A percentile compares a stretch with the other conserved stretches of the same genome.
These are phyloP conservation scores for Pyrrhoderma lamaoense DNA, from an alignment of 1,284 basidiomycete species.

Conservation along the genomic window DNA sequence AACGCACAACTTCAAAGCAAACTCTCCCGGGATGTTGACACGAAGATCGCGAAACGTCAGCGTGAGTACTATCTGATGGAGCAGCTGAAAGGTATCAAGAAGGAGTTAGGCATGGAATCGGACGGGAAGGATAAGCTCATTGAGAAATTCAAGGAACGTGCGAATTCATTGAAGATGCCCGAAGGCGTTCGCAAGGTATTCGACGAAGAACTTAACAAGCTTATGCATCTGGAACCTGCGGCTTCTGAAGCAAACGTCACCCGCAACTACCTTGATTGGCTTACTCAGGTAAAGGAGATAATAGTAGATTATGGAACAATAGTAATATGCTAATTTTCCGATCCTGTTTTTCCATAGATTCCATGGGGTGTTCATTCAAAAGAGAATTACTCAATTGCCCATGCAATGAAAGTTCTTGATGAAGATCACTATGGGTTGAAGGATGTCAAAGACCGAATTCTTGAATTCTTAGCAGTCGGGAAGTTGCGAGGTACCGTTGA, in stretches of 20 bases:
- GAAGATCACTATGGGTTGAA: conserved; percentile 96
- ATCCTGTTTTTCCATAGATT: conserved; percentile 39
- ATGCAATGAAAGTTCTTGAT: conserved; percentile 83
- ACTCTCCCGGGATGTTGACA: conserved; percentile 91
- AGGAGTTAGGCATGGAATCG: conserved; percentile 94
- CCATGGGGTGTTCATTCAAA: conserved; percentile 95
- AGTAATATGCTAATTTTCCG: conserved; percentile 2
- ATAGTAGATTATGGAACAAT: background rate
- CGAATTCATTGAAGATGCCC: conserved; percentile 85
- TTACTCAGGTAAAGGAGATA: conserved; percentile 63
- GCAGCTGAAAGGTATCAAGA: conserved; percentile 98
- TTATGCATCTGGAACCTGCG: conserved; percentile 85
- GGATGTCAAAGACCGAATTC: conserved; percentile 94
- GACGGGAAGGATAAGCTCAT: conserved; percentile 98
- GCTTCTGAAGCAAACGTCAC: conserved; percentile 97
- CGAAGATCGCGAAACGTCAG: conserved; percentile 95
- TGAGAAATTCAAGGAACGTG: conserved; percentile 93
- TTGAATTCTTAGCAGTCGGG: conserved; percentile 97
- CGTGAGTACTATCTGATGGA: conserved; percentile 98
- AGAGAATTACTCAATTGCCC: conserved; percentile 88
- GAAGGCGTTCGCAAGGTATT: conserved; percentile 90
- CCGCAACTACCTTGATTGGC: conserved; percentile 92
- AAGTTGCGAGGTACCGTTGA: conserved; percentile 96
- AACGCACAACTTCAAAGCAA: conserved; percentile 95
- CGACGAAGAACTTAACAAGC: conserved; percentile 93